Evolutionary conservation across 768 basidiomycete genomes (phyloP).

Genomic region (Lactarius evosmus): DNA sequence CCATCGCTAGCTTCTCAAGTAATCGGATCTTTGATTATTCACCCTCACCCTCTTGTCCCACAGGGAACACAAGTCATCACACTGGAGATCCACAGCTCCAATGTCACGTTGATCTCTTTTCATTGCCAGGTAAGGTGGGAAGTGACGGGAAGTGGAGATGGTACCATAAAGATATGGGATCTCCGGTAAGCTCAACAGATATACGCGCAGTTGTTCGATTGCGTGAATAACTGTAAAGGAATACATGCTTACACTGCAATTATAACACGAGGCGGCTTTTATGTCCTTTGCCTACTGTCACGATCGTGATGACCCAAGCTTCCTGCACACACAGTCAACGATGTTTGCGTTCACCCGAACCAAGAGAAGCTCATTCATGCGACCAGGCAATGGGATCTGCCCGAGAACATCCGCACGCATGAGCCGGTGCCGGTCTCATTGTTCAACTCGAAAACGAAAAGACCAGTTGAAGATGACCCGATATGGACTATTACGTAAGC

Average conservation of each 20-base stretch:
- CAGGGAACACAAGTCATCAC: conserved; percentile 61
- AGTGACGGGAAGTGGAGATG: conserved; percentile 94
- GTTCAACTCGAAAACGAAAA: conserved; percentile 46
- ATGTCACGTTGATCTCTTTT: conserved; percentile 92
- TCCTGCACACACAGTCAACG: conserved; percentile 63
- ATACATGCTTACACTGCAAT: conserved; percentile 79
- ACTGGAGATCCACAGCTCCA: conserved; percentile 88
- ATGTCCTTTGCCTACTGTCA: conserved; percentile 10
- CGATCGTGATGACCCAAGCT: conserved; percentile 24
- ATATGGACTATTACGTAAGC: conserved; percentile 93
- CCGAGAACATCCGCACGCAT: conserved; percentile 93
- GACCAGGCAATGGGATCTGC: conserved; percentile 99
- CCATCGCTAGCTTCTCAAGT: conserved; percentile 62
- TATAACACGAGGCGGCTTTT: conserved; percentile 75
- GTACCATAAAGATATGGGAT: conserved; percentile 98
- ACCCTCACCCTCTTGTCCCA: conserved; percentile 42
- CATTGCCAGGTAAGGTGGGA: conserved; percentile 97
- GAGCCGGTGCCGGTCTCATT: conserved; percentile 66
- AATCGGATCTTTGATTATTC: conserved; percentile 27
- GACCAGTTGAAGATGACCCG: conserved; percentile 92
- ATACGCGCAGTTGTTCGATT: neutral
- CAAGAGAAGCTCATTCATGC: conserved; percentile 98
- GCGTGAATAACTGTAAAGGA: conserved; percentile 39
- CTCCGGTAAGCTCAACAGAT: conserved; percentile 59
- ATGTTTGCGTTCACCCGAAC: conserved; percentile 95